A percentile compares a stretch with the other conserved stretches of the same genome.
Conservation (phyloP, 768 basidiomycete genomes). For the Calocera viscosa region DNA sequence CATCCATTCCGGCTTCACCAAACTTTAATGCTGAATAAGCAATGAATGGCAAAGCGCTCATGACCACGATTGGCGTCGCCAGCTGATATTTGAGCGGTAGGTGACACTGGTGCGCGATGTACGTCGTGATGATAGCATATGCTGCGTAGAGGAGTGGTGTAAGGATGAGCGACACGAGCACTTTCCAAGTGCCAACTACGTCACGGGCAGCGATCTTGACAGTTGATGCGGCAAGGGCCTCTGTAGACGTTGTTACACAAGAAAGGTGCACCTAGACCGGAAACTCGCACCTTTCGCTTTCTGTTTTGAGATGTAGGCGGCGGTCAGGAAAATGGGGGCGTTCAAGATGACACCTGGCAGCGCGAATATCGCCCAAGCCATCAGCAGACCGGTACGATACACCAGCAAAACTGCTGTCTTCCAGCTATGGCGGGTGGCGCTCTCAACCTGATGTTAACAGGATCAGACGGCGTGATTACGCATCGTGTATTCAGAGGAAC, state of each 20-base stretch:
- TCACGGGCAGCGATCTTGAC: constrained; percentile 95
- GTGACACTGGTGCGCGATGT: constrained; percentile 54
- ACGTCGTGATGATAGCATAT: constrained; percentile 72
- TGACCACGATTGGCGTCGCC: constrained; percentile 65
- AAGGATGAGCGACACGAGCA: constrained; percentile 79
- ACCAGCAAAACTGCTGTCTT: constrained; percentile 74
- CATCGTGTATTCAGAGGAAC: constrained; percentile 13
- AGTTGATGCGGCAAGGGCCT: constrained; percentile 86
- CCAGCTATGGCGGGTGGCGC: constrained; percentile 74
- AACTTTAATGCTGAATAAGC: constrained; percentile 91
- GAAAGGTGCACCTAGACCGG: not conserved
- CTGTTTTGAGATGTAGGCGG: constrained; percentile 70
- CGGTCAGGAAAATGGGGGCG: constrained; percentile 83
- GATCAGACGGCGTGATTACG: not conserved
- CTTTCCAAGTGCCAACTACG: constrained; percentile 94
- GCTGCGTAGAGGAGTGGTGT: constrained; percentile 74
- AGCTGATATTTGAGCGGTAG: constrained; percentile 51
- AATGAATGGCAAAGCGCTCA: constrained; percentile 68
- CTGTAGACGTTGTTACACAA: constrained; percentile 31
- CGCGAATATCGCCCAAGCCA: constrained; percentile 71
- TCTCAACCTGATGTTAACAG: constrained; percentile 49
- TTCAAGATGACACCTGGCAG: constrained; percentile 86
- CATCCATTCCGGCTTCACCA: constrained; percentile 95
- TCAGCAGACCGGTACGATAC: constrained; percentile 67
- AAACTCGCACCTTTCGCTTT: constrained; percentile 67